Percentiles rank a stretch among this genome's conserved stretches.
Evolutionary conservation across 1,284 basidiomycete genomes (phyloP).

Genomic region (Moesziomyces parantarcticus): DNA sequence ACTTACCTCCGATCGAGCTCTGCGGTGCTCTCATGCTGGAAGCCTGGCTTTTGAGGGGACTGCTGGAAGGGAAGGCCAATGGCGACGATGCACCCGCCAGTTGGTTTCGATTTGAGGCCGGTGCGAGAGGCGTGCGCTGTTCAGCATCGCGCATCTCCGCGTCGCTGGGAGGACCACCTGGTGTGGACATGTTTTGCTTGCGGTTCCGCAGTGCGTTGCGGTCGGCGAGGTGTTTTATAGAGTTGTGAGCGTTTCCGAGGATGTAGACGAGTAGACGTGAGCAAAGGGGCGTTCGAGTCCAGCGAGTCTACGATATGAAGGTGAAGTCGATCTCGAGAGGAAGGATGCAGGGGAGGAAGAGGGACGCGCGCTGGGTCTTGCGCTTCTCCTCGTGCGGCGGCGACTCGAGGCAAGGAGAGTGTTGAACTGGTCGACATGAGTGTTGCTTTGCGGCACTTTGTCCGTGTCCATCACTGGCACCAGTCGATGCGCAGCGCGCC

Average conservation of each 20-base stretch:
- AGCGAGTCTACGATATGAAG: too few species aligned
- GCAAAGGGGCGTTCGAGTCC: not conserved
- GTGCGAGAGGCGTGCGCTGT: slow-evolving; percentile 43
- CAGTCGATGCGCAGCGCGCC: too few species aligned
- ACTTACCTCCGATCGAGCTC: slow-evolving; percentile 45
- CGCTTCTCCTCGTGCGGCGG: too few species aligned
- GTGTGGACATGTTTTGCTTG: slow-evolving; percentile 32
- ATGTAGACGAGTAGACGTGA: too few species aligned
- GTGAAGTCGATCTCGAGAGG: too few species aligned
- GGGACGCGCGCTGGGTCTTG: too few species aligned
- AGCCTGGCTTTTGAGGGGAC: slow-evolving; percentile 54
- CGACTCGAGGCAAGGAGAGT: too few species aligned
- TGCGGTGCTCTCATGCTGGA: slow-evolving; percentile 25
- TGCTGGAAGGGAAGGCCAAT: slow-evolving; percentile 61
- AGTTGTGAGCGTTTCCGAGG: too few species aligned
- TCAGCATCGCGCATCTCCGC: slow-evolving; percentile 48
- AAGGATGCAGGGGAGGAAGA: too few species aligned
- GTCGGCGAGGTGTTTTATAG: not conserved
- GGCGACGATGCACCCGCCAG: slow-evolving; percentile 48
- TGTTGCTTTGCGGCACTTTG: too few species aligned
- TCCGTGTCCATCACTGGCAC: too few species aligned
- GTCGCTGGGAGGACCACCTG: slow-evolving; percentile 44
- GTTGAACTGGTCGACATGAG: too few species aligned
- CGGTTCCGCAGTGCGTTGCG: not conserved
- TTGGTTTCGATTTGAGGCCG: slow-evolving; percentile 31